phyloP scores from a whole-genome alignment of 495 filamentous ascomycete genomes.

The Penicillium lividum region DNA sequence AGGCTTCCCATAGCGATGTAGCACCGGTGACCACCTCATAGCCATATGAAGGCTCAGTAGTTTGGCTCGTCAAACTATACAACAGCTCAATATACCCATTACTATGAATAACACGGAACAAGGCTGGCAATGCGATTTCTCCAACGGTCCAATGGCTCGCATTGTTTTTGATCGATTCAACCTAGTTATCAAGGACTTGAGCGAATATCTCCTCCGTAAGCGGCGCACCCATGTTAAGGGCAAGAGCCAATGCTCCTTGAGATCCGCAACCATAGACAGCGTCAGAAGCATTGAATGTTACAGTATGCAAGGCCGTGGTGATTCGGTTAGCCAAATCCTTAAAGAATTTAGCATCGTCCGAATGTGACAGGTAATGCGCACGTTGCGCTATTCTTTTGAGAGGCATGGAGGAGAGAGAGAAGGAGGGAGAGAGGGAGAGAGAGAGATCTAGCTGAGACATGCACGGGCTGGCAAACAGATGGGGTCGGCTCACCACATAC shows the following conservation, averaged over 20 bases:
- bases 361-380: background rate
- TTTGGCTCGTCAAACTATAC: background rate
- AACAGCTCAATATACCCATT: background rate
- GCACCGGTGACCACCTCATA: background rate
- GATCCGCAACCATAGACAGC: background rate
- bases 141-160: background rate
- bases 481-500: no score
- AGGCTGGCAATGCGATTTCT: background rate
- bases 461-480: no score
- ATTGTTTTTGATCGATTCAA: background rate
- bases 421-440: no score
- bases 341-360: background rate
- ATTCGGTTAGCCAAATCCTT: background rate
- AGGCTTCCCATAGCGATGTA: background rate
- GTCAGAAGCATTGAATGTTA: background rate
- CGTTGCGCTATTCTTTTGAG: background rate
- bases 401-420: no score
- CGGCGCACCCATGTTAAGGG: background rate
- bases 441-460: no score
- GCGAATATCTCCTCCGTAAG: background rate
- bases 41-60: background rate
- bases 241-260: background rate
- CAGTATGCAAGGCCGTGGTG: background rate
- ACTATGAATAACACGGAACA: background rate
- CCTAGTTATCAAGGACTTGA: background rate